Base-by-base conservation (phyloP, 345 rosid genomes). In the Eucalyptus erythrocorys region DNA sequence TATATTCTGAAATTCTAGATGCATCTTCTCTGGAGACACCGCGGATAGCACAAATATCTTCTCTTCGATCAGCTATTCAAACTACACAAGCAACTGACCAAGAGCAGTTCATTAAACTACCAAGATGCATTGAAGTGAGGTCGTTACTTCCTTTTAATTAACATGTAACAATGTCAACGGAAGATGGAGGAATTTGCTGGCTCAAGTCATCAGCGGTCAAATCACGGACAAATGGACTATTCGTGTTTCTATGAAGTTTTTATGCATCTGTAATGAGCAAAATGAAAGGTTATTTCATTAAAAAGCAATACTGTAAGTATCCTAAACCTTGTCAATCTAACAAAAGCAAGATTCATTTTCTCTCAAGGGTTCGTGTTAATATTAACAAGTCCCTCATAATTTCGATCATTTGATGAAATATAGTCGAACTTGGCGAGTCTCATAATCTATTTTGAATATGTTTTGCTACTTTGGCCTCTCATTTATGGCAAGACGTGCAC, bases 1-100 rank as follows among this genome's bases (percentile, higher is more conserved):
- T 86, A 96, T 92, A 89, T 96, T 95, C 89, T 93, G 94, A 92
- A 96, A 89, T 59, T 95, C 96, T 68, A 92, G 88, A 87, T 96
- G 92, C 99, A 97, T 96, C 94, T 95, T 95, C 93, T 96, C 98
- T 49, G 98, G 99, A 30, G 98, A 95, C 86, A 96, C 94, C 91
- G 97, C 98, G 90, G 99, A 96, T 92, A 93, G 94, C 66, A 96
- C 94, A 93, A 97, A 95, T 89, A 96, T 96, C 98, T 97, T 93
- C 94, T 95, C 93, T 92, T 92, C 92, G 92, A 51, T 71, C 45
- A 76, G 47, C 82, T 10, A 37, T 24, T 76, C 47, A 76, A 37
- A 76, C 47, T 19, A 15, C 82, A 10, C 6, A 71, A 68, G 81
- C 21, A 17, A 76, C 82, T 71, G 81, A 71, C 26, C 27, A 10